Evolutionary conservation across 2,329 filamentous ascomycete genomes (phyloP), one percentile per base, ranked within the genome.

Genomic region (Ceratocystis cacaofunesta): DNA sequence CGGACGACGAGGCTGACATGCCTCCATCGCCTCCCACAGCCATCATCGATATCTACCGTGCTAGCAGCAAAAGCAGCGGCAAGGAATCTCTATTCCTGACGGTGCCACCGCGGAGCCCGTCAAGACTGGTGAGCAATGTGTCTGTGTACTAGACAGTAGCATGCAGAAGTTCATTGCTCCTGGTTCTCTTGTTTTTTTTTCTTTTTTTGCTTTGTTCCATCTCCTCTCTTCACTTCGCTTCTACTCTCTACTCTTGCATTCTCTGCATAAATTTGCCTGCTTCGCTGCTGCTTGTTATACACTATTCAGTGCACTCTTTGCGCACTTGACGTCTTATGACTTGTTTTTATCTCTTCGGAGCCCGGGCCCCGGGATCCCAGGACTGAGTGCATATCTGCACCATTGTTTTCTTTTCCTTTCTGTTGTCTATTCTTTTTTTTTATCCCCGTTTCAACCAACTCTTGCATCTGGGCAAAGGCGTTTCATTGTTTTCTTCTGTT

Each of bases 1-100:
- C 83, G 1, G 86, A 84, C 66, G 87, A 90, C 70, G 88, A 91
- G 75, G 55, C 89, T 70, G 77, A 80, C 61, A 84, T 89, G 83
- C 88, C 88, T 6, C 86, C 86, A 22, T 89, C 86, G 68, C 87
- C 87, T 46, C 82, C 83, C 55, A 77, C 79, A 25, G 74, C 80
- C 32, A 74, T 80, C 22, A 22, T 65, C 1, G 66, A 67, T 8
- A 61, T 67, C 17, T 63, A 69, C 58, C 61, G 63, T 5, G 17
- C 36, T 3, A 32, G 55, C n/a, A 32, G 25, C n/a, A 62, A 67
- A 32, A 58, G 61, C n/a, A 50, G 36, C 30, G 50, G 32, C 30
- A 57, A 64, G 57, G 19, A 60, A 41, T 63, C 65, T 30, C 62
- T 67, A 3, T 67, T 67, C 48, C 65, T 66, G 19, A 57, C 61